A percentile compares a stretch with the other conserved stretches of the same genome.
phyloP scores from a whole-genome alignment of 2,329 filamentous ascomycete genomes.

The Aspergillus glaucus region DNA sequence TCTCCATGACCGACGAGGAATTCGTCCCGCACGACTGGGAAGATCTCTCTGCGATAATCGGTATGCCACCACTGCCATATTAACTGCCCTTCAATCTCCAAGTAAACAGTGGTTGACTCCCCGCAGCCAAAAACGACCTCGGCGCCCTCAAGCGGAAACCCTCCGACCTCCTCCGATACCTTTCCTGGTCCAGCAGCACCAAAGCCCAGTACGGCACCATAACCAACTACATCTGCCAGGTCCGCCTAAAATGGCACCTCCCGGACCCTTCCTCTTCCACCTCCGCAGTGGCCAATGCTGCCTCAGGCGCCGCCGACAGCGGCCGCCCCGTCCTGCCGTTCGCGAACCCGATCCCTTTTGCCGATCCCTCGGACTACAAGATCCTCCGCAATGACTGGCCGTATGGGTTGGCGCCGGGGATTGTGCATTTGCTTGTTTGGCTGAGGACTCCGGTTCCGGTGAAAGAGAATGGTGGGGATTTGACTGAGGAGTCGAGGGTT shows the following conservation, averaged over 20 bases:
- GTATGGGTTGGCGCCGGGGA: conserved; percentile 51
- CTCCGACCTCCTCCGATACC: conserved; percentile 53
- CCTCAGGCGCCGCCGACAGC: conserved; percentile 20
- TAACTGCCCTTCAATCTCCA: conserved; percentile 3
- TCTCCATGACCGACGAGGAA: conserved; percentile 48
- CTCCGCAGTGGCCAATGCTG: conserved; percentile 8
- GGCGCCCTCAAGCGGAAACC: conserved; percentile 54
- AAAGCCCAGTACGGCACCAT: conserved; percentile 52
- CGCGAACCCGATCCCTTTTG: conserved; percentile 47
- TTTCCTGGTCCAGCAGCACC: conserved; percentile 52
- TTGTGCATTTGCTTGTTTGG: conserved; percentile 55
- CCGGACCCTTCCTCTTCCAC: conserved; percentile 11
- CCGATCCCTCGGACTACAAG: conserved; percentile 48
- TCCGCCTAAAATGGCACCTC: conserved; percentile 49
- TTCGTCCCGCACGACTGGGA: conserved; percentile 49
- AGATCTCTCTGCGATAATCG: conserved; percentile 47
- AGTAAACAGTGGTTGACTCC: conserved; percentile 1
- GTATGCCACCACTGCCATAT: conserved; percentile 27
- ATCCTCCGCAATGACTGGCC: conserved; percentile 60
- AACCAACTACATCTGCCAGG: conserved; percentile 50
- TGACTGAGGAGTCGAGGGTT: conserved; percentile 45
- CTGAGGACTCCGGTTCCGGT: conserved; percentile 45
- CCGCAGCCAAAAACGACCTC: conserved; percentile 45
- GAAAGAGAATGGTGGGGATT: conserved; percentile 41
- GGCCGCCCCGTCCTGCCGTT: conserved; percentile 37